Evolutionary conservation across 441 rosid genomes (phyloP).

Genomic region (Adansonia grandidieri): DNA sequence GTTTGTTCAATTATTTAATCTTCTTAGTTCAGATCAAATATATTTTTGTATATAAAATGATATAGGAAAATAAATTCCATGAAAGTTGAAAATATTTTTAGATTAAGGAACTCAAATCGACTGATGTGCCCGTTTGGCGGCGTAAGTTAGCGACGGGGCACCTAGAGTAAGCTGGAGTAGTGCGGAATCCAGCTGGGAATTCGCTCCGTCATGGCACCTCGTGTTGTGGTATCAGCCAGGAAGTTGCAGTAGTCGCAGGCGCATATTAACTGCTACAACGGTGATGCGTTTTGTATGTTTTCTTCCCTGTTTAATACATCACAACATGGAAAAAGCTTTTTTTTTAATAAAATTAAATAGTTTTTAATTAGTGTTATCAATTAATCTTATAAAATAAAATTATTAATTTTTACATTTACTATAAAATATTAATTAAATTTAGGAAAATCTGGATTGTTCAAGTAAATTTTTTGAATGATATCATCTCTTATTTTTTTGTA

Average conservation of each 20-base stretch:
- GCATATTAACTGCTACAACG: background rate
- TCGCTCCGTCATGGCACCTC: slow-evolving; percentile 34
- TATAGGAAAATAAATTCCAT: background rate
- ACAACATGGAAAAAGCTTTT: no score
- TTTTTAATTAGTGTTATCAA: no score
- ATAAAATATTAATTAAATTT: no score
- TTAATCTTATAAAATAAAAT: no score
- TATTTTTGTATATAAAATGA: background rate
- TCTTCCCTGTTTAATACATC: background rate
- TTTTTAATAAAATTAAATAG: no score
- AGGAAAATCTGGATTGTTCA: no score
- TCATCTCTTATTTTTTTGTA: no score
- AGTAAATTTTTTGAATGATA: no score
- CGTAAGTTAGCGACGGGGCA: slow-evolving; percentile 26
- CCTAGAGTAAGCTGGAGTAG: slow-evolving; percentile 7
- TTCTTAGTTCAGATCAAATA: background rate
- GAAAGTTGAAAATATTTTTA: background rate
- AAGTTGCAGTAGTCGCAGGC: slow-evolving; percentile 7
- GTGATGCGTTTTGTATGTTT: slow-evolving; percentile 4
- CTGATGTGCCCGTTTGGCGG: slow-evolving; percentile 23
- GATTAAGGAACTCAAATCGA: background rate
- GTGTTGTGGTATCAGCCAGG: slow-evolving; percentile 36
- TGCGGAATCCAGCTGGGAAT: slow-evolving; percentile 49
- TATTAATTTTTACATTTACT: no score
- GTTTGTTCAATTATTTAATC: background rate